Base-by-base conservation (phyloP, 2,329 filamentous ascomycete species). In the Aspergillus sclerotialis region DNA sequence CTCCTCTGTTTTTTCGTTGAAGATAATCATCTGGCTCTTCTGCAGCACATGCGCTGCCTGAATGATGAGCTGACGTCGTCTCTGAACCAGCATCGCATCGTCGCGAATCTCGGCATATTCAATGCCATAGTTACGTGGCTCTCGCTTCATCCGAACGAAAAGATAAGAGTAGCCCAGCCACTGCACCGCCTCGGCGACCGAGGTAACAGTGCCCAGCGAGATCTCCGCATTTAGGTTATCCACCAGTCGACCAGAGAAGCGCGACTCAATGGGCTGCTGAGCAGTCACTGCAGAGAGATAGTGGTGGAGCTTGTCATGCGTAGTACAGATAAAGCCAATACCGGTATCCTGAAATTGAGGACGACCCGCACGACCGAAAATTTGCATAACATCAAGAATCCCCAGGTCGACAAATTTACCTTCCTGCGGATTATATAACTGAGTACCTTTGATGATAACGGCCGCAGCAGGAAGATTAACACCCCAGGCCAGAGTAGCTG, bases 151-250 rank as follows among this genome's bases (percentile, higher is more conserved):
- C 25, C 92, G 83, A 25, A 98, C 90, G 58, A 94, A 98, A 1
- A 98, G 72, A 54, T 96, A 98, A 0, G 90, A 95, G 58, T 98
- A 98, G 10, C 93, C 90, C 19, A 98, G 82, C 92, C 92, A 98
- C 45, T 93, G 86, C 1, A 95, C 89, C 0, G 86, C 92, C 65
- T 98, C 93, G 2, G 82, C 72, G 2, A 98, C 84, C 1, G 90
- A 94, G 0, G 90, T 96, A 12, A 98, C 93, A 0, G 93, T 98
- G 1, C 92, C 92, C 7, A 98, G 65, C 0, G 88, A 78, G 43
- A 98, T 88, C 57, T 98, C 92, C 0, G 92, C 92, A 47, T 98
- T 98, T 39, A 98, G 65, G 46, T 98, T 98, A 59, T 98, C 92
- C 2, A 98, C 89, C 8, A 98, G 69, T 60, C 93, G 93, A 19